Evolutionary conservation across 768 basidiomycete genomes (phyloP).

Genomic region (Asterophora parasitica): DNA sequence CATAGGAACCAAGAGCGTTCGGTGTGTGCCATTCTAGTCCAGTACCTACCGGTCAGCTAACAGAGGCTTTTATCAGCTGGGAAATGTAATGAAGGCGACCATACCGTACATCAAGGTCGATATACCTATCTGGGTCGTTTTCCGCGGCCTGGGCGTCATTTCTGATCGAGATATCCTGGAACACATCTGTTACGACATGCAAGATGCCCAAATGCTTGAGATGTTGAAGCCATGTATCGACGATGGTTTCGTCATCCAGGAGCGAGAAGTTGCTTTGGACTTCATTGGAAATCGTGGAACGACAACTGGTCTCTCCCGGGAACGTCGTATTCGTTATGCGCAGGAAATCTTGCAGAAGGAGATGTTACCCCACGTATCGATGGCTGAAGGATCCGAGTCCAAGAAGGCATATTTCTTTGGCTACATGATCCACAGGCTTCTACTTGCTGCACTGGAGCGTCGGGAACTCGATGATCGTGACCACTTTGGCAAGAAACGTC

Average conservation of each 20-base stretch:
- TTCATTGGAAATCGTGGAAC: constrained; percentile 99
- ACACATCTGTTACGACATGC: constrained; percentile 97
- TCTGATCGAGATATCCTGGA: constrained; percentile 97
- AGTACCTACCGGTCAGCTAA: constrained; percentile 8
- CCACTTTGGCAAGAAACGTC: constrained; percentile 97
- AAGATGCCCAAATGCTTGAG: constrained; percentile 93
- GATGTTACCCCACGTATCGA: constrained; percentile 96
- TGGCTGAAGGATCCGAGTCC: constrained; percentile 91
- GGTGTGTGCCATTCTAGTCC: constrained; percentile 40
- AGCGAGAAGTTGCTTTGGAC: constrained; percentile 93
- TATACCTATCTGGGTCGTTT: constrained; percentile 98
- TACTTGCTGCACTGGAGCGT: constrained; percentile 90
- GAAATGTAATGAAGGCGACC: constrained; percentile 93
- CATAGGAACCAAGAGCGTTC: constrained; percentile 85
- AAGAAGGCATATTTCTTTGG: constrained; percentile 99
- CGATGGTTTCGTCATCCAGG: constrained; percentile 97
- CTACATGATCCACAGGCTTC: constrained; percentile 96
- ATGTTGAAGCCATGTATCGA: constrained; percentile 99
- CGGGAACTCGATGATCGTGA: constrained; percentile 98
- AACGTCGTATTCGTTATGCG: constrained; percentile 91
- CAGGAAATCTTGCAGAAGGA: constrained; percentile 98
- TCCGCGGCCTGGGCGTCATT: constrained; percentile 95
- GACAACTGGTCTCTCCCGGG: constrained; percentile 85
- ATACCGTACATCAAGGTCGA: constrained; percentile 98
- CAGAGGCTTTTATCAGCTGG: constrained; percentile 44